phyloP scores from a whole-genome alignment of 2,329 filamentous ascomycete genomes.

The Elsinoe australis region DNA sequence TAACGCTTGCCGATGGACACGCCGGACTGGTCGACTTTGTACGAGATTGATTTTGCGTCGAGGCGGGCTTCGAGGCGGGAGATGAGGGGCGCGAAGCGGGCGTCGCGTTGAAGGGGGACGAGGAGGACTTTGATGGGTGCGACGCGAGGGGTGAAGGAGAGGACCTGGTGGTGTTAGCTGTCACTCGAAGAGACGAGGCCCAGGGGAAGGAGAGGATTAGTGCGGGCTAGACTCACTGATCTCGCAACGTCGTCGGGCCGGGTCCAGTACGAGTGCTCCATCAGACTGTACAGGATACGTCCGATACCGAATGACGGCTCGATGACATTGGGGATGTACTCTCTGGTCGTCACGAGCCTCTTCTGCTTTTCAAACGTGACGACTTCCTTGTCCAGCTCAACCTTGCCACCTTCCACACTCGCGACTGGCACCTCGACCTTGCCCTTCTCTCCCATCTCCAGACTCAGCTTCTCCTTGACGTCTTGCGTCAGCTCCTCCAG shows the following conservation, averaged over 20 bases:
- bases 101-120: slow-evolving; percentile 75
- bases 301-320: slow-evolving; percentile 98
- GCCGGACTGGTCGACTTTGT: slow-evolving; percentile 79
- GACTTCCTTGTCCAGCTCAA: slow-evolving; percentile 70
- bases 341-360: slow-evolving; percentile 71
- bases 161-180: slow-evolving; percentile 45
- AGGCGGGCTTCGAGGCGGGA: slow-evolving; percentile 67
- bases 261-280: slow-evolving; percentile 95
- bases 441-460: slow-evolving; percentile 64
- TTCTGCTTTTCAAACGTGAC: slow-evolving; percentile 78
- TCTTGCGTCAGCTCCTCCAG: slow-evolving; percentile 71
- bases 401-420: slow-evolving; percentile 59
- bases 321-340: slow-evolving; percentile 80
- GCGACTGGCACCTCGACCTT: slow-evolving; percentile 72
- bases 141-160: slow-evolving; percentile 67
- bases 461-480: slow-evolving; percentile 68
- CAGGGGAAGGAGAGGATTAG: not conserved
- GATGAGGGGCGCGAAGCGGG: slow-evolving; percentile 71
- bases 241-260: slow-evolving; percentile 76
- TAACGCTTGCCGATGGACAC: slow-evolving; percentile 94
- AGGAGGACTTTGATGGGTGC: slow-evolving; percentile 95
- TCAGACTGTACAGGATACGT: slow-evolving; percentile 82
- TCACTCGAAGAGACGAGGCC: not conserved
- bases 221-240: slow-evolving; percentile 62
- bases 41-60: slow-evolving; percentile 68